Evolutionary conservation across 495 filamentous ascomycete species (phyloP).

Genomic region (Pyronema domesticum): DNA sequence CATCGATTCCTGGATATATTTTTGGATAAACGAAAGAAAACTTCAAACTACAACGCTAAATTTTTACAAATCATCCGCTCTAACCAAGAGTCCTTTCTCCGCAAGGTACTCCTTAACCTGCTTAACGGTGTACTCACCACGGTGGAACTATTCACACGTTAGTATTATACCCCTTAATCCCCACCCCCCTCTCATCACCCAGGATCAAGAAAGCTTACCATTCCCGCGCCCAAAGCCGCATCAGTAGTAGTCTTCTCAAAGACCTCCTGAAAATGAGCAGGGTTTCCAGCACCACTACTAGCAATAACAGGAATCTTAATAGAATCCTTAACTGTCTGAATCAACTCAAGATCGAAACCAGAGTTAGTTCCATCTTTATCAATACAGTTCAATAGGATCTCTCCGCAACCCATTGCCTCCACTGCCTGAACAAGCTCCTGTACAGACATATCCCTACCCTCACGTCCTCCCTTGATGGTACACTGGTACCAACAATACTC

Average conservation of each 20-base stretch:
- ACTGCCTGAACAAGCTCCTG: conserved; percentile 72
- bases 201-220: conserved; percentile 36
- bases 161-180: not conserved
- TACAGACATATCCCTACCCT: conserved; percentile 80
- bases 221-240: conserved; percentile 85
- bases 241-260: conserved; percentile 73
- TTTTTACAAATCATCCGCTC: conserved; percentile 27
- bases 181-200: conserved; percentile 6
- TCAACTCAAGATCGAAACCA: conserved; percentile 87
- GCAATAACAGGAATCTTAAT: conserved; percentile 89
- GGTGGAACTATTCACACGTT: conserved; percentile 48
- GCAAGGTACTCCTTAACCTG: conserved; percentile 77
- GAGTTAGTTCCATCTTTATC: conserved; percentile 91
- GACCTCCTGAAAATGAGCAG: conserved; percentile 77
- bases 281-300: conserved; percentile 80
- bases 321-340: conserved; percentile 64
- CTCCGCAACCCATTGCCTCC: conserved; percentile 88
- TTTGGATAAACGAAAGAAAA: too few relatives aligned
- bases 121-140: conserved; percentile 82
- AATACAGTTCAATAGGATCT: conserved; percentile 91
- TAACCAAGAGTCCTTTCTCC: conserved; percentile 52
- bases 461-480: conserved; percentile 85
- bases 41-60: too few relatives aligned
- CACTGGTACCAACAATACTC: conserved; percentile 91
- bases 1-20: too few relatives aligned